These are phyloP conservation scores for Syncephalastrum monosporum DNA, from an alignment of 371 early-diverging fungal species.

Conservation along the genomic window DNA sequence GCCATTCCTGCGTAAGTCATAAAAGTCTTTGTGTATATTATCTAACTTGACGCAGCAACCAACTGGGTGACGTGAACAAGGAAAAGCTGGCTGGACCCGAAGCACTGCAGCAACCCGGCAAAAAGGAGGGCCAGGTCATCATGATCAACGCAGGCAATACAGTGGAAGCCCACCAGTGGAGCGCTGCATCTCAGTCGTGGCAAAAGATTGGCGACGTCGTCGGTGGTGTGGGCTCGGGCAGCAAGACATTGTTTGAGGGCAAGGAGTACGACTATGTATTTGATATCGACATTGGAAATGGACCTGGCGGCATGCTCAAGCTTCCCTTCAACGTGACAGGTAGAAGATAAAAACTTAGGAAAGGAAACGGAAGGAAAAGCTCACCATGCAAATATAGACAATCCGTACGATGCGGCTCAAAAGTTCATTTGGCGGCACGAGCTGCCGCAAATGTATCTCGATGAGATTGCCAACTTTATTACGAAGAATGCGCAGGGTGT, in stretches of 20 bases:
- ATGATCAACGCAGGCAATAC: conserved; percentile 78
- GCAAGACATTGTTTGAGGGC: conserved; percentile 82
- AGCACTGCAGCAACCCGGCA: conserved; percentile 71
- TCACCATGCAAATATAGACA: conserved; percentile 56
- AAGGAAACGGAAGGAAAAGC: neutral
- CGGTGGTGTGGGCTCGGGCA: conserved; percentile 76
- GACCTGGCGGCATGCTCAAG: conserved; percentile 80
- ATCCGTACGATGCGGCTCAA: conserved; percentile 93
- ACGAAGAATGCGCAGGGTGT: conserved; percentile 77
- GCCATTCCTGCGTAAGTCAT: conserved; percentile 73
- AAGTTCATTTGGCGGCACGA: conserved; percentile 81
- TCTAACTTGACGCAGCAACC: conserved; percentile 57
- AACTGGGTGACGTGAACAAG: conserved; percentile 85
- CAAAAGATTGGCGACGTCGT: conserved; percentile 93
- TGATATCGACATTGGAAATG: conserved; percentile 88
- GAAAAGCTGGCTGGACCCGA: conserved; percentile 80
- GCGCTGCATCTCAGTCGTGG: conserved; percentile 66
- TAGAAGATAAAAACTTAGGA: conserved; percentile 12
- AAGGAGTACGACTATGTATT: conserved; percentile 97
- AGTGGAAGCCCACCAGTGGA: conserved; percentile 91
- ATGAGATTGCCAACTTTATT: conserved; percentile 94
- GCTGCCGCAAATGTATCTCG: conserved; percentile 79
- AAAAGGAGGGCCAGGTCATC: conserved; percentile 82
- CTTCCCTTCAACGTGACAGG: conserved; percentile 90
- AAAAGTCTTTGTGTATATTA: neutral